Evolutionary conservation across 108 stramenopile species (phyloP), one percentile per base, ranked within the genome.

Genomic region (Cylindrotheca closterium): DNA sequence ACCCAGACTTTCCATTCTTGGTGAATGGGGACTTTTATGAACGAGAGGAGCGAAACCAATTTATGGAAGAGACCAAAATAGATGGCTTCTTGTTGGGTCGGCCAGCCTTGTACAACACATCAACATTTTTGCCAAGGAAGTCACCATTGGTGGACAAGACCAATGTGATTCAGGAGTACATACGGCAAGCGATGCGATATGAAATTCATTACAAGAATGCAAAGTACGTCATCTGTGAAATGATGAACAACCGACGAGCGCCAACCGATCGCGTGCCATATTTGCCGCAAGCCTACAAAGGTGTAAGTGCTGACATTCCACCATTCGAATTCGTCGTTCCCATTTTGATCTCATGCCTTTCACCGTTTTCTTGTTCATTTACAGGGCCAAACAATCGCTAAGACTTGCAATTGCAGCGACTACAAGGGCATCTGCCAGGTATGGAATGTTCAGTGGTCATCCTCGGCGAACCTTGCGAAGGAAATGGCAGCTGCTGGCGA

Each of bases 1-100:
- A 71, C 54, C 71, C 79, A 22, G 47, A 25, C 12, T 63, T 95
- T 10, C 86, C 89, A 1, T 78, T 92, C 23, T 63, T 96, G 19
- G 53, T 94, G 52, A 98, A 98, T 74, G 97, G 97, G 5, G 97
- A 98, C 60, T 79, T 96, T 60, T 98, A 96, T 67, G 89, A 89
- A 7, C 69, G 91, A 24, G 73, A 74, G 42, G 95, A 95, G 68
- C 79, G 87, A 37, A 28, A 48, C 21, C 75, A 80, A 50, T 79
- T 95, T 57, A 30, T 53, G 24, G 51, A 62, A 26, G 62, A 65
- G 42, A 92, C 84, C 18, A 83, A 89, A 37, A 86, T 86, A 27
- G 82, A 79, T 65, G 95, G 94, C 15, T 87, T 98, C 30, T 89
- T 98, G 84, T 58, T 98, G 31, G 96, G 88, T n/a, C 73, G 97